Evolutionary conservation across 441 rosid species (phyloP).

Genomic region (Arabidopsis lyrata): DNA sequence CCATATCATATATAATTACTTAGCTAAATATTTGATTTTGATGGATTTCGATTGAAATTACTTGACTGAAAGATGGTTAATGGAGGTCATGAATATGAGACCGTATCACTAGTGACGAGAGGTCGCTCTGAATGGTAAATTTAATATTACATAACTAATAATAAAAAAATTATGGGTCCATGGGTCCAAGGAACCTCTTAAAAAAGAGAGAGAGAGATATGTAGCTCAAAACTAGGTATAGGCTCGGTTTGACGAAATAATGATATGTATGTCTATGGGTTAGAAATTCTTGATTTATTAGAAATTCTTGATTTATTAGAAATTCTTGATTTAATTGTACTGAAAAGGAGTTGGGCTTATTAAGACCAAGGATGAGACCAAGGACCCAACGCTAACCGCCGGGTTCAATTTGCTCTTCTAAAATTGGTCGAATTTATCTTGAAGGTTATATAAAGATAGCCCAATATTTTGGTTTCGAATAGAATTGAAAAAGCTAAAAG

Average conservation of each 20-base stretch:
- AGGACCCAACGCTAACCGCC: neutral
- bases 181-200: too few species aligned
- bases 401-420: neutral
- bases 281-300: neutral
- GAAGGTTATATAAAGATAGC: neutral
- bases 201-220: too few species aligned
- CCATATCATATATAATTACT: neutral
- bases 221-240: too few species aligned
- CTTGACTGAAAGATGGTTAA: slow-evolving; percentile 5
- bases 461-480: neutral
- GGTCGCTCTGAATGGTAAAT: too few species aligned
- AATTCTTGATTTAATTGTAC: neutral
- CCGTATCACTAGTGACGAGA: too few species aligned
- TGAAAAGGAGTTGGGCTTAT: neutral
- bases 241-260: neutral
- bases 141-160: too few species aligned
- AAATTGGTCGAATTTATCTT: neutral
- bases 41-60: neutral
- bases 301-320: neutral
- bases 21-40: neutral
- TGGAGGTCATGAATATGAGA: neutral
- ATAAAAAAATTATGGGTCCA: too few species aligned
- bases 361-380: too few species aligned
- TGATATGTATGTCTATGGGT: neutral
- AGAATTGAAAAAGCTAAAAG: neutral